phyloP scores from a whole-genome alignment of 805 yeast species.

The Wickerhamomyces ciferrii region DNA sequence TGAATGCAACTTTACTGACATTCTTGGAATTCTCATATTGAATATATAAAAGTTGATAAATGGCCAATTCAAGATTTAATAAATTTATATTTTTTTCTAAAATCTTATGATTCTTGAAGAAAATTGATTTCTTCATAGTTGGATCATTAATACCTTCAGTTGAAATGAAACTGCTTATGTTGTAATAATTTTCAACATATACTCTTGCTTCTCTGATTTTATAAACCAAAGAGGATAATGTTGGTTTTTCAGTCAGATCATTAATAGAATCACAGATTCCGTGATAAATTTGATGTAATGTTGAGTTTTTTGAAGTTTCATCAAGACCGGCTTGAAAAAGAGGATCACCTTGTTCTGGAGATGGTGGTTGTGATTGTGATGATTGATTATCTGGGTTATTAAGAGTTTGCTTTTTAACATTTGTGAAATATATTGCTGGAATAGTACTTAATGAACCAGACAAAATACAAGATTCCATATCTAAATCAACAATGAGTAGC shows the following conservation, averaged over 20 bases:
- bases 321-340: neutral
- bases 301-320: neutral
- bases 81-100: neutral
- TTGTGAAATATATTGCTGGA: neutral
- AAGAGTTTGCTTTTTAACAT: neutral
- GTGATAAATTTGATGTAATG: neutral
- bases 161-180: neutral
- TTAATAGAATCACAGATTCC: neutral
- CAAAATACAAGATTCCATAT: neutral
- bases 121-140: neutral
- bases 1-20: neutral
- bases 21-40: neutral
- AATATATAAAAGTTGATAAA: neutral
- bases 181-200: neutral
- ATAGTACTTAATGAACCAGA: neutral
- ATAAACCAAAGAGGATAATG: neutral
- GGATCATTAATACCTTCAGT: neutral
- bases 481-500: neutral
- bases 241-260: neutral
- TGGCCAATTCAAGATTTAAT: neutral
- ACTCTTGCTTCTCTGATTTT: neutral
- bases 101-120: neutral
- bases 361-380: neutral
- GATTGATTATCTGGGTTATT: neutral
- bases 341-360: neutral